Evolutionary conservation across 495 filamentous ascomycete genomes (phyloP), one percentile per base, ranked within the genome.

Genomic region (Penicillium herquei): DNA sequence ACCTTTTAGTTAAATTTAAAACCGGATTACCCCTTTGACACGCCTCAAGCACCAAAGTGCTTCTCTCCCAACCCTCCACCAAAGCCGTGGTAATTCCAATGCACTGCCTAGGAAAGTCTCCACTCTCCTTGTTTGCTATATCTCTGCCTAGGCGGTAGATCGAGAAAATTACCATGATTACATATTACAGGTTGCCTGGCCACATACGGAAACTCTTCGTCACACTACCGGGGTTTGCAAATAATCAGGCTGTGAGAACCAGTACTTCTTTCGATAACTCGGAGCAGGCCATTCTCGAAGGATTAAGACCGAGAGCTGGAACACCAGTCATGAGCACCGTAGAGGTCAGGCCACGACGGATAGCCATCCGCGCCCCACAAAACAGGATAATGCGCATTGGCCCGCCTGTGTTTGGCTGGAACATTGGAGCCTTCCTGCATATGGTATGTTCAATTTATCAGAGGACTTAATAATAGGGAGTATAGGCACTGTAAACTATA

Each of bases 181-280:
- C n/a, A n/a, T n/a, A n/a, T n/a, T n/a, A n/a, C n/a, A n/a, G n/a
- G n/a, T n/a, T n/a, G n/a, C n/a, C n/a, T n/a, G n/a, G n/a, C n/a
- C n/a, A n/a, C n/a, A n/a, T n/a, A n/a, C n/a, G n/a, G n/a, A n/a
- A n/a, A n/a, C n/a, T n/a, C n/a, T n/a, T n/a, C n/a, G n/a, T n/a
- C n/a, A n/a, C n/a, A n/a, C n/a, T 55, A 44, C 45, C 53, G 49
- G 53, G 49, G 49, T 49, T 55, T 55, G 53, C 45, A n/a, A 49
- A 51, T 51, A 55, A n/a, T n/a, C n/a, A n/a, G n/a, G n/a, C 53
- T 55, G 53, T 55, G 37, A 50, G 45, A 49, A 55, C 53, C 35
- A 55, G 53, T 55, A 49, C 53, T 49, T 45, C 53, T 55, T 49
- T 49, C 44, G 53, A 55, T 55, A 49, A 55, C 53, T 49, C 53